Conservation (phyloP, 78 protist genomes). For the Dictyostelium intermedium region DNA sequence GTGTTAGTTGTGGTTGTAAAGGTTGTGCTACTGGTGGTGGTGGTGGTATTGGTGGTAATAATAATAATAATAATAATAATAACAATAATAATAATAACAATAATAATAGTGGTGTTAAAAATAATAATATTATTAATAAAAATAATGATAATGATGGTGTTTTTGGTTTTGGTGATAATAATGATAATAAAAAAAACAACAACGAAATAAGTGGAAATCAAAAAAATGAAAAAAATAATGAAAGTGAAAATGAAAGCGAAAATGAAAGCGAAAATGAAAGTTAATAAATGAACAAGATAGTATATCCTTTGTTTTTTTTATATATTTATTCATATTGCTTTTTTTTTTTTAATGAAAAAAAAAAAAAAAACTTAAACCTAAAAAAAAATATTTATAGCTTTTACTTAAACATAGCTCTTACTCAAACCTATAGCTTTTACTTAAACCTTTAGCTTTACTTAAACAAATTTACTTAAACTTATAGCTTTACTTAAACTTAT, state of each 20-base stretch:
- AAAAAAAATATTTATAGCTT: no score
- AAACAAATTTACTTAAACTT: no score
- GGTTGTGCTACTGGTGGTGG: conserved; percentile 84
- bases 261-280: background rate
- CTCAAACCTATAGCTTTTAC: no score
- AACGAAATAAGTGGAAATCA: background rate
- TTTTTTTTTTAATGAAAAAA: no score
- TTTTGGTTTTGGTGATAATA: no score
- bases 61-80: background rate
- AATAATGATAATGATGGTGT: no score
- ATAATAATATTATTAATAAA: no score
- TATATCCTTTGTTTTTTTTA: background rate
- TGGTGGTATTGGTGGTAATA: background rate
- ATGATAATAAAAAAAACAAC: background rate
- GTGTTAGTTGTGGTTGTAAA: conserved; percentile 88
- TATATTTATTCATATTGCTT: no score
- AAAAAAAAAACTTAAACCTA: no score
- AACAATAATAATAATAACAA: background rate
- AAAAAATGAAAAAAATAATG: background rate
- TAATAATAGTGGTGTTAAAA: background rate
- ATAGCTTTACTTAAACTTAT: no score
- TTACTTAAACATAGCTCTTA: no score
- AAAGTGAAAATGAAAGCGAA: background rate
- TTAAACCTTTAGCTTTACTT: no score
- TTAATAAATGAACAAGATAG: background rate